Evolutionary conservation across 2,329 filamentous ascomycete species (phyloP).

Genomic region (Emmonsia crescens): DNA sequence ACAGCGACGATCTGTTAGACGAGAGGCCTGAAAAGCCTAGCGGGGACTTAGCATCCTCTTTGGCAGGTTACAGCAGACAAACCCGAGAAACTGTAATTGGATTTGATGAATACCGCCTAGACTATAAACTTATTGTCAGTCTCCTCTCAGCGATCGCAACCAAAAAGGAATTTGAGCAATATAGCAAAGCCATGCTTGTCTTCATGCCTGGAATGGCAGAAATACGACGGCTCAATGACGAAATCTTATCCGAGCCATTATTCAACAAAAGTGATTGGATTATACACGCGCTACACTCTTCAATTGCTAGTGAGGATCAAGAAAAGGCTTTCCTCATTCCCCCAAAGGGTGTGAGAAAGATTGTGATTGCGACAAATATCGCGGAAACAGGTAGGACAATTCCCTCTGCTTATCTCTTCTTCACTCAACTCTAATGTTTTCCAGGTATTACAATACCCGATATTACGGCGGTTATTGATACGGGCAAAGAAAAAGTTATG

Average conservation of each 20-base stretch:
- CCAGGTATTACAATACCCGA: conserved; percentile 82
- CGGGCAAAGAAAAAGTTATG: conserved; percentile 96
- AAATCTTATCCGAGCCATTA: conserved; percentile 60
- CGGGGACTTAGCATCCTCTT: conserved; percentile 51
- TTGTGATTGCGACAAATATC: conserved; percentile 95
- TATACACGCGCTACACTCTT: conserved; percentile 83
- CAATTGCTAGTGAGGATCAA: conserved; percentile 91
- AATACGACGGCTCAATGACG: conserved; percentile 77
- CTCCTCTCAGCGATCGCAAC: conserved; percentile 67
- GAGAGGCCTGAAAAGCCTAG: conserved; percentile 37
- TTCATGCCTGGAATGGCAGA: conserved; percentile 93
- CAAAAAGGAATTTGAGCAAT: conserved; percentile 53
- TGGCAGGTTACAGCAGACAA: conserved; percentile 62
- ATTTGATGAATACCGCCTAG: conserved; percentile 84
- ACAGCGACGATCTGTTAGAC: conserved; percentile 36
- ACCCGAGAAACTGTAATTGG: conserved; percentile 65
- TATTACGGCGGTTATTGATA: conserved; percentile 92
- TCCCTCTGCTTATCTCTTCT: not conserved
- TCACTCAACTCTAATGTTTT: conserved; percentile 8
- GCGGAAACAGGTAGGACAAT: conserved; percentile 65
- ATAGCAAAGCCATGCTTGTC: conserved; percentile 84
- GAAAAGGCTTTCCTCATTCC: conserved; percentile 85
- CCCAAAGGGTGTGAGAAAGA: conserved; percentile 72
- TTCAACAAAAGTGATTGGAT: conserved; percentile 69
- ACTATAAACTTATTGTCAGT: conserved; percentile 74